A percentile compares a stretch with the other conserved stretches of the same genome.
Conservation (phyloP, 768 basidiomycete genomes). For the Leccinum variicolor region DNA sequence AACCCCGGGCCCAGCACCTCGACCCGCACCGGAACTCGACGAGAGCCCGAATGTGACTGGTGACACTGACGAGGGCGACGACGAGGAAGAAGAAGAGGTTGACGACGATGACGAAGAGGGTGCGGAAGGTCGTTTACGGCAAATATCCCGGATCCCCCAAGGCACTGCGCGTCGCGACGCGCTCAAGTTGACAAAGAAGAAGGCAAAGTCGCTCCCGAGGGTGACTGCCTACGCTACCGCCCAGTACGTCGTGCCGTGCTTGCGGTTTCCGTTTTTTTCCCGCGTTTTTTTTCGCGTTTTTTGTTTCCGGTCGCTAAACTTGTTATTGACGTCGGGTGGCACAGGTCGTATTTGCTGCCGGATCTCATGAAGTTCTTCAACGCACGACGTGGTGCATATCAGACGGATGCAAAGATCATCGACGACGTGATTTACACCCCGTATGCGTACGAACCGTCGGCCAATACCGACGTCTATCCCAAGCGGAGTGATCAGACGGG, state of each 20-base stretch:
- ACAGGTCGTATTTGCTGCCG: conserved; percentile 83
- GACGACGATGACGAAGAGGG: conserved; percentile 50
- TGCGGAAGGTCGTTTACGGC: conserved; percentile 56
- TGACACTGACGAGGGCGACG: conserved; percentile 72
- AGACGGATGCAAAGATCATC: conserved; percentile 82
- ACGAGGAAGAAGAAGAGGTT: conserved; percentile 53
- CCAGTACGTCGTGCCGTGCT: conserved; percentile 44
- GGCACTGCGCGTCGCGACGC: conserved; percentile 93
- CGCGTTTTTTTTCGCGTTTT: neutral
- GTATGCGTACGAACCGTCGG: conserved; percentile 67
- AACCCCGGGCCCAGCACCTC: conserved; percentile 33
- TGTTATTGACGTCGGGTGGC: neutral
- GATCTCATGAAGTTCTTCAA: conserved; percentile 89
- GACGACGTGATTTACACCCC: conserved; percentile 96
- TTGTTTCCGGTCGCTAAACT: neutral
- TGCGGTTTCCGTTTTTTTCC: neutral
- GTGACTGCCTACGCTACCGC: conserved; percentile 98
- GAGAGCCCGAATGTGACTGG: conserved; percentile 49
- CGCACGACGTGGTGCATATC: conserved; percentile 77
- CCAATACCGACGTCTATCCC: conserved; percentile 30
- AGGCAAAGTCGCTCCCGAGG: conserved; percentile 85
- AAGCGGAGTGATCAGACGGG: conserved; percentile 43
- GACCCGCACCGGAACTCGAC: conserved; percentile 24
- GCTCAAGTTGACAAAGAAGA: conserved; percentile 86
- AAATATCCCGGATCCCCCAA: conserved; percentile 90